Percentiles rank a stretch among this genome's conserved stretches.
These are phyloP conservation scores for Hirsutella minnesotensis DNA, from an alignment of 2,329 filamentous ascomycete genomes.

Conservation along the genomic window DNA sequence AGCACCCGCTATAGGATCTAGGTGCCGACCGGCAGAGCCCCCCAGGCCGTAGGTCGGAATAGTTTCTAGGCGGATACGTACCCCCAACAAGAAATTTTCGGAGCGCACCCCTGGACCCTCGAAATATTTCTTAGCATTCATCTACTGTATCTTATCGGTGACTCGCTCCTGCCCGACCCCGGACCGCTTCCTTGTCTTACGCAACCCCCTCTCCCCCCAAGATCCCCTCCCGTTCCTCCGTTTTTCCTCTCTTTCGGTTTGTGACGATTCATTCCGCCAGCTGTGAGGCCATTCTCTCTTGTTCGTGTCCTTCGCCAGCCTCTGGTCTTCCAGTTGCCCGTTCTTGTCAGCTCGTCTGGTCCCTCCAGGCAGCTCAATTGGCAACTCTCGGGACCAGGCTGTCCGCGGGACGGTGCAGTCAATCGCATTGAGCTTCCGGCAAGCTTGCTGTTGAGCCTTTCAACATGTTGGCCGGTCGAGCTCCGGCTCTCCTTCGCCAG, in stretches of 20 bases:
- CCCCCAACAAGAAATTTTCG: slow-evolving; percentile 1
- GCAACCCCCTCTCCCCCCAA: neutral
- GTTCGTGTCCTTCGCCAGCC: slow-evolving; percentile 5
- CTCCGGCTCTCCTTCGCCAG: slow-evolving; percentile 45
- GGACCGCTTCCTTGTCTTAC: slow-evolving; percentile 8
- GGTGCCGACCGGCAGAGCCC: no score
- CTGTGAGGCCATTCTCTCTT: slow-evolving; percentile 2
- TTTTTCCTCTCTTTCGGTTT: slow-evolving; percentile 6
- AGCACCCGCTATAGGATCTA: no score
- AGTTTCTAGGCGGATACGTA: no score
- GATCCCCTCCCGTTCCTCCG: neutral
- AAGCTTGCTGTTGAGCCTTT: slow-evolving; percentile 24
- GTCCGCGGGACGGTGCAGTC: slow-evolving; percentile 22
- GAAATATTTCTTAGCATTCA: neutral
- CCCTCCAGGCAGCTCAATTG: slow-evolving; percentile 14
- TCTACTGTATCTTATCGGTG: slow-evolving; percentile 5
- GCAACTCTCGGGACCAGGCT: slow-evolving; percentile 18
- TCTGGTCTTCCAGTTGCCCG: slow-evolving; percentile 10
- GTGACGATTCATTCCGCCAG: slow-evolving; percentile 3
- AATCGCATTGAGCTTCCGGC: slow-evolving; percentile 18
- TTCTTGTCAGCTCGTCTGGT: slow-evolving; percentile 2
- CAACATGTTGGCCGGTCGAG: slow-evolving; percentile 40
- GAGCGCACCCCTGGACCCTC: no score
- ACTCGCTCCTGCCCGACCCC: slow-evolving; percentile 5
- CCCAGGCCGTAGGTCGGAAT: no score